Base-by-base conservation (phyloP, 495 filamentous ascomycete species). In the Lophiostoma macrostomum region DNA sequence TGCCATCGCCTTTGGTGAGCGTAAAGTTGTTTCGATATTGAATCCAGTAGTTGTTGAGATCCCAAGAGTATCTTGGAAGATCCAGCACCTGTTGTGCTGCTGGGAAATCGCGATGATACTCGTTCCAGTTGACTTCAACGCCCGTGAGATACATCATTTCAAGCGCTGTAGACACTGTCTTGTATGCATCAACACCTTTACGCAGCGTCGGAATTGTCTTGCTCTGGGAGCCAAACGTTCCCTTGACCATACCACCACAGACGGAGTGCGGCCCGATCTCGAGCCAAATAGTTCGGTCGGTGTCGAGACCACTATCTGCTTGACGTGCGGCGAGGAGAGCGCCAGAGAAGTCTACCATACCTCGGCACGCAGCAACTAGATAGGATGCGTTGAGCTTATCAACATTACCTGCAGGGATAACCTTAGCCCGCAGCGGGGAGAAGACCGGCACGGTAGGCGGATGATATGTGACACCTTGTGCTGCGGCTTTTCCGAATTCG, bases 41-140 rank as follows among this genome's bases (percentile, higher is more conserved):
- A 18, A 91, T 79, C 89, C 89, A 93, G 68, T 90, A 89, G 58
- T 86, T 83, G 74, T 90, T 91, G 27, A 82, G 69, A 51, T 93
- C 86, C 71, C 84, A 95, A 8, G 78, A 79, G 63, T 95, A 95
- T 3, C 78, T 69, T 14, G 89, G 89, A 2, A 93, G 76, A 13
- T 78, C 70, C 1, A 93, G 69, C 11, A 90, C 74, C 27, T 79
- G 74, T 31, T 81, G 80, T 14, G 72, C 77, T 7, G 72, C 57
- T 36, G 67, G 67, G 63, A 88, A 91, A 64, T 88, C 84, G 19
- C 79, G 76, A 69, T 91, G 87, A 63, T 83, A 89, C 65, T 90
- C 87, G 53, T 80, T 82, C 85, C 87, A 95, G 67, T 81, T 69
- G 50, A 93, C 66, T 22, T 85, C 79, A 34, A 87, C 61, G 7